Conservation (phyloP, 2,329 filamentous ascomycete species). For the Colletotrichum sidae region DNA sequence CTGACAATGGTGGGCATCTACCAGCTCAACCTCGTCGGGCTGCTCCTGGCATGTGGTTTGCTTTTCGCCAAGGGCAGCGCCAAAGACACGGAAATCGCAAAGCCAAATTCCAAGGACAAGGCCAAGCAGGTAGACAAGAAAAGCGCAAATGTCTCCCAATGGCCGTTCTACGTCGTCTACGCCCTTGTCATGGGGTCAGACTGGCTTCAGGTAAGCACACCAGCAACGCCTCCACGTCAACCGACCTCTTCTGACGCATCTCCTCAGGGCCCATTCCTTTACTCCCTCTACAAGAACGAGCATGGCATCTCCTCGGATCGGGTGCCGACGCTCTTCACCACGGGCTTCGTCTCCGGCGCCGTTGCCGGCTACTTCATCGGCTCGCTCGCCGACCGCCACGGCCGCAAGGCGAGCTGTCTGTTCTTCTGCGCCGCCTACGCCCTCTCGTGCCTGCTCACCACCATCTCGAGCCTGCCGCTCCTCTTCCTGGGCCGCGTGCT, state of each 20-base stretch:
- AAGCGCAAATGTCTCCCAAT: conserved; percentile 39
- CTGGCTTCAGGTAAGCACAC: conserved; percentile 58
- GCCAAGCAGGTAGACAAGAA: conserved; percentile 12
- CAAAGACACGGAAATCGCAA: neutral
- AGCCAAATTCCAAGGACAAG: neutral
- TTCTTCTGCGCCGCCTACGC: conserved; percentile 66
- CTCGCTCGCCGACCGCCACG: conserved; percentile 60
- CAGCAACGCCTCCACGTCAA: neutral
- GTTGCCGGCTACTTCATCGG: conserved; percentile 59
- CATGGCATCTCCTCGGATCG: conserved; percentile 42
- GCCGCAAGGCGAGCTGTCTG: conserved; percentile 64
- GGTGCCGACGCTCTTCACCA: conserved; percentile 55
- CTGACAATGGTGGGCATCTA: conserved; percentile 46
- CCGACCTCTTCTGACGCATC: conserved; percentile 2
- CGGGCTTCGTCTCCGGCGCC: conserved; percentile 58
- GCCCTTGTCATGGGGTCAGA: conserved; percentile 62
- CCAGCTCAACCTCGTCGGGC: conserved; percentile 47
- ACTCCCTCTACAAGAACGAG: conserved; percentile 50
- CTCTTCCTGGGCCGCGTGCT: conserved; percentile 65
- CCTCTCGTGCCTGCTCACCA: conserved; percentile 59
- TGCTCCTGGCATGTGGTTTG: conserved; percentile 47
- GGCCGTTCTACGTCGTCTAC: conserved; percentile 56
- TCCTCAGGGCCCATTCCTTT: conserved; percentile 47
- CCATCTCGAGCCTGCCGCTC: conserved; percentile 46
- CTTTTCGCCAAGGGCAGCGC: conserved; percentile 38